Conservation (phyloP, 2,329 filamentous ascomycete genomes). For the Aureobasidium sp. region DNA sequence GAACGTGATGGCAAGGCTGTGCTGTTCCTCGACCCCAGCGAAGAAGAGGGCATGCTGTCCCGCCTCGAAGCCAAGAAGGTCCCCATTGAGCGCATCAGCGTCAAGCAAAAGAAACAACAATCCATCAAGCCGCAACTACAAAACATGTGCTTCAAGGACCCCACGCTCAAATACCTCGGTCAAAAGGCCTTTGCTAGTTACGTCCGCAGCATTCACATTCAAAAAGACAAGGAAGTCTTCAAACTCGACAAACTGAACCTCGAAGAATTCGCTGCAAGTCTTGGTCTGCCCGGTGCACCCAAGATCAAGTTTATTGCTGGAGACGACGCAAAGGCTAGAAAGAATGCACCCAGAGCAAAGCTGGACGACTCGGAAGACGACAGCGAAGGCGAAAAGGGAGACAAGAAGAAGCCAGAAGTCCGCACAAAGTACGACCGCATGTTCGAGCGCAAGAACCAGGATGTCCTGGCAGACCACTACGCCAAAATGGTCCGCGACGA, state of each 20-base stretch:
- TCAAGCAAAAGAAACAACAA: constrained; percentile 81
- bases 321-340: constrained; percentile 74
- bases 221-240: constrained; percentile 89
- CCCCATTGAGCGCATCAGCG: constrained; percentile 75
- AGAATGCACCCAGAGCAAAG: constrained; percentile 69
- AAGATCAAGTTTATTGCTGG: constrained; percentile 90
- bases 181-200: constrained; percentile 96
- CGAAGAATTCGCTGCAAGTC: constrained; percentile 73
- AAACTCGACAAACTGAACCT: constrained; percentile 73
- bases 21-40: constrained; percentile 82
- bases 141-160: constrained; percentile 91
- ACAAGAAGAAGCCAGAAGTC: constrained; percentile 55
- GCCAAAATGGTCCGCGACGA: constrained; percentile 68
- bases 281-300: constrained; percentile 84
- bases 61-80: constrained; percentile 83
- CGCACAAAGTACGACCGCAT: constrained; percentile 95
- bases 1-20: constrained; percentile 81
- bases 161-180: constrained; percentile 85
- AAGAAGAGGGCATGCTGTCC: constrained; percentile 85
- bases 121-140: constrained; percentile 78
- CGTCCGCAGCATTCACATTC: constrained; percentile 71
- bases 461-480: constrained; percentile 91
- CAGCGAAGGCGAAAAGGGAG: constrained; percentile 39
- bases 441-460: constrained; percentile 95
- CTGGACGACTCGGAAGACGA: constrained; percentile 53